These are phyloP conservation scores for Leptographium wingfieldii DNA, from an alignment of 2,329 filamentous ascomycete species.

Conservation along the genomic window DNA sequence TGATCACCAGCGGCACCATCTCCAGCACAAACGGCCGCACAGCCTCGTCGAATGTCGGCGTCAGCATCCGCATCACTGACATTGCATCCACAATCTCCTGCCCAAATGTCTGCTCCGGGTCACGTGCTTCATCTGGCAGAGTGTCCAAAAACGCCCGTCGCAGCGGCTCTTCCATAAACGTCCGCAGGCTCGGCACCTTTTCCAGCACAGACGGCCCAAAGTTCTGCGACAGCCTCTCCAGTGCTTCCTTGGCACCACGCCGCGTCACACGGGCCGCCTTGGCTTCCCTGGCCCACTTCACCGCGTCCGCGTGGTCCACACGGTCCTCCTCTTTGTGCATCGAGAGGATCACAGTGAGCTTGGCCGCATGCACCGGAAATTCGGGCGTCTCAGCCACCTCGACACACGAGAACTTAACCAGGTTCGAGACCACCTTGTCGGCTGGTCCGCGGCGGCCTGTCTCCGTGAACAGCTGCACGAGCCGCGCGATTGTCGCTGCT, in stretches of 20 bases:
- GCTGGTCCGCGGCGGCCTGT: conserved; percentile 72
- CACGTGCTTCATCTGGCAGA: conserved; percentile 59
- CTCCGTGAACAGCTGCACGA: conserved; percentile 77
- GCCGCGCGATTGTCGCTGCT: conserved; percentile 66
- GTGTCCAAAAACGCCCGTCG: conserved; percentile 58
- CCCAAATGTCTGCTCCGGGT: conserved; percentile 63
- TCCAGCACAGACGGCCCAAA: conserved; percentile 69
- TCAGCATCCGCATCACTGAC: conserved; percentile 81
- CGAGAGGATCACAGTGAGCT: conserved; percentile 74
- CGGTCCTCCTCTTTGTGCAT: conserved; percentile 96
- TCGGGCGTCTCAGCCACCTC: conserved; percentile 97
- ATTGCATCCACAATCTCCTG: conserved; percentile 91
- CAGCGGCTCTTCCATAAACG: conserved; percentile 73
- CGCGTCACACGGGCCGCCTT: conserved; percentile 82
- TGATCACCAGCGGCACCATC: conserved; percentile 75
- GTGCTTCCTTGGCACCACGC: conserved; percentile 83
- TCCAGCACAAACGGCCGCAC: conserved; percentile 71
- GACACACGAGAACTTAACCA: conserved; percentile 95
- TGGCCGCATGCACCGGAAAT: conserved; percentile 68
- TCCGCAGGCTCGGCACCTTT: conserved; percentile 71
- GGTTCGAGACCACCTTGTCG: conserved; percentile 88
- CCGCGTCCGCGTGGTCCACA: conserved; percentile 81
- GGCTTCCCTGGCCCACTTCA: conserved; percentile 78
- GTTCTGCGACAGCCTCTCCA: conserved; percentile 71
- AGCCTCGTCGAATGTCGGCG: conserved; percentile 71